Percentiles rank a stretch among this genome's conserved stretches.
Conservation (phyloP, 345 rosid species). For the Toxicodendron radicans region DNA sequence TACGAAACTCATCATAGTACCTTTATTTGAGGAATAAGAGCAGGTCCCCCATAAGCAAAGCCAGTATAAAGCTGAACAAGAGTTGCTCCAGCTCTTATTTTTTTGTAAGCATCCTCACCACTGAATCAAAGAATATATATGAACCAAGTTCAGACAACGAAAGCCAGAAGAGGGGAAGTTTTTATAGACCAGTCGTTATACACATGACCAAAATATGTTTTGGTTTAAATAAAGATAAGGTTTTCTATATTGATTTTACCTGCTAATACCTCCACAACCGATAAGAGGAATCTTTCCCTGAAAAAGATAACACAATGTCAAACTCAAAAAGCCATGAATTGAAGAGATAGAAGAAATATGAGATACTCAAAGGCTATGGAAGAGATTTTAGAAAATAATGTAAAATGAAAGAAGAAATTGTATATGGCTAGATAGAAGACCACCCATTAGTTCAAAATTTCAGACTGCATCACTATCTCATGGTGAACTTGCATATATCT, state of each 20-base stretch:
- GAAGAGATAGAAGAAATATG: not conserved
- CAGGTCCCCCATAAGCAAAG: conserved; percentile 97
- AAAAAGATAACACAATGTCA: conserved; percentile 19
- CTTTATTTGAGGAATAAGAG: conserved; percentile 91
- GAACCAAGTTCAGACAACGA: not conserved
- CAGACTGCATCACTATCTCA: not conserved
- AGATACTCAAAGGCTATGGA: too few relatives aligned
- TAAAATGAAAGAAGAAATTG: not conserved
- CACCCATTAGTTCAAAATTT: not conserved
- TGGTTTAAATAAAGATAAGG: not conserved
- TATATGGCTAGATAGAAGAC: not conserved
- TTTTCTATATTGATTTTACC: conserved; percentile 42
- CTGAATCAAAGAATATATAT: conserved; percentile 38
- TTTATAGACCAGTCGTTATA: not conserved
- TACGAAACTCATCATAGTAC: conserved; percentile 28
- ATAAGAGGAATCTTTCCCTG: conserved; percentile 95
- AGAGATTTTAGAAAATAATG: not conserved
- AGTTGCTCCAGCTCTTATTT: conserved; percentile 91
- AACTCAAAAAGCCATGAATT: not conserved
- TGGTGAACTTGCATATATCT: not conserved
- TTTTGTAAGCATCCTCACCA: conserved; percentile 96
- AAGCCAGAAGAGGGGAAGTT: not conserved
- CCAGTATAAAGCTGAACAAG: conserved; percentile 95
- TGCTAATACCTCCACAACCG: conserved; percentile 91
- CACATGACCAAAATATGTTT: conserved; percentile 8